Evolutionary conservation across 2,329 filamentous ascomycete species (phyloP), one percentile per base, ranked within the genome.

Genomic region (Phoma sp.): DNA sequence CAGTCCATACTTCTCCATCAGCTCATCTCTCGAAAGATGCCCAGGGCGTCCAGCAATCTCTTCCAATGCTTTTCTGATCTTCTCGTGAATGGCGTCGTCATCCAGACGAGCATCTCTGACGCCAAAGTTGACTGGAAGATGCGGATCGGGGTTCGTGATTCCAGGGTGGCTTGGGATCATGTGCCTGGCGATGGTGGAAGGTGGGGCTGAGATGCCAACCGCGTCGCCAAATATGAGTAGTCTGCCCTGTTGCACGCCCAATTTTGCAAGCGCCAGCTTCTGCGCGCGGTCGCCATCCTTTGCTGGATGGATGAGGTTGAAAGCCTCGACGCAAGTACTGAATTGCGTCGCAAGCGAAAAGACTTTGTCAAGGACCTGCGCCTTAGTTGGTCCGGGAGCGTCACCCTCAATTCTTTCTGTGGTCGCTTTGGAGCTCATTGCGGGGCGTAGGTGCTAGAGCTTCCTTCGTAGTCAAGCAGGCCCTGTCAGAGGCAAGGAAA

Each of bases 181-280:
- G 50, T 75, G 74, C 40, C 72, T 68, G 23, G 78, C 78, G 47
- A 79, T 78, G 1, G 67, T 71, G 2, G 70, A 64, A 14, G 78
- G 78, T 14, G 78, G 78, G 18, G 76, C 76, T 18, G 72, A 74
- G 25, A 81, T 75, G 23, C 78, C 78, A 9, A 80, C 70, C 4
- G 75, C 74, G 61, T 79, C 76, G n/a, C 78, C 79, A 70, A 78
- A 80, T 54, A 79, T 79, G 50, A 81, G 68, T 40, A 81, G 70
- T 24, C 78, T 71, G 33, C 77, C 77, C 62, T 81, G 79, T 59
- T 80, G 76, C 23, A 81, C 71, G 47, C 78, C 78, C 5, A 80
- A 66, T 47, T 75, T 73, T 3, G 75, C 69, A 25, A 80, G 70
- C 22, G 76, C 70, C 22, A 79, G 70, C 56, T 78, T 77, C 57